A percentile compares a stretch with the other conserved stretches of the same genome.
Evolutionary conservation across 257 asterid species (phyloP).

Genomic region (Thymus mandschuricus): DNA sequence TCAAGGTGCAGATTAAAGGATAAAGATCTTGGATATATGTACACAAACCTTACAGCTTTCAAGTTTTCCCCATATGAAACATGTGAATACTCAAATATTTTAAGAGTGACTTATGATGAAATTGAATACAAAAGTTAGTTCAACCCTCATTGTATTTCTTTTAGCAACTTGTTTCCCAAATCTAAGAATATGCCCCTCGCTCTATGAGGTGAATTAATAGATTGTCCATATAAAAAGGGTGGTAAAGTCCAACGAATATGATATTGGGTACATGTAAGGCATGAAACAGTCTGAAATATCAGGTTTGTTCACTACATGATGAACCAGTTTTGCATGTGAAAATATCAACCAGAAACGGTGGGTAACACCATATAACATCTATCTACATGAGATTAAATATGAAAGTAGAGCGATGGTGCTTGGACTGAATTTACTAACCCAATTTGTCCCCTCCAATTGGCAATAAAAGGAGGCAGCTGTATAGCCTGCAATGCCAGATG

Average conservation of each 20-base stretch:
- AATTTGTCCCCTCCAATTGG: constrained; percentile 64
- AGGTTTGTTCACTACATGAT: constrained; percentile 1
- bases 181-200: not conserved
- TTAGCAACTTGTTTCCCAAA: not conserved
- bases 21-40: not conserved
- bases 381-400: constrained; percentile 7
- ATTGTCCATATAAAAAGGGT: not conserved
- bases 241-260: not conserved
- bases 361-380: not conserved
- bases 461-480: constrained; percentile 58
- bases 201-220: not conserved
- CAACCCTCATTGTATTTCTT: not conserved
- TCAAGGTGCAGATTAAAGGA: not conserved
- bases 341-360: not conserved
- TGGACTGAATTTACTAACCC: constrained; percentile 41
- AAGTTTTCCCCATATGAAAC: not conserved
- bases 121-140: not conserved
- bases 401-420: not conserved
- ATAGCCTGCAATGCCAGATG: constrained; percentile 72
- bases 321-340: not conserved
- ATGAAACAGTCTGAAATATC: not conserved
- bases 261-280: not conserved
- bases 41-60: not conserved
- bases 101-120: not conserved
- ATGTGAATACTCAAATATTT: not conserved